Base-by-base conservation (phyloP, 2,329 filamentous ascomycete species). In the Nemania diffusa region DNA sequence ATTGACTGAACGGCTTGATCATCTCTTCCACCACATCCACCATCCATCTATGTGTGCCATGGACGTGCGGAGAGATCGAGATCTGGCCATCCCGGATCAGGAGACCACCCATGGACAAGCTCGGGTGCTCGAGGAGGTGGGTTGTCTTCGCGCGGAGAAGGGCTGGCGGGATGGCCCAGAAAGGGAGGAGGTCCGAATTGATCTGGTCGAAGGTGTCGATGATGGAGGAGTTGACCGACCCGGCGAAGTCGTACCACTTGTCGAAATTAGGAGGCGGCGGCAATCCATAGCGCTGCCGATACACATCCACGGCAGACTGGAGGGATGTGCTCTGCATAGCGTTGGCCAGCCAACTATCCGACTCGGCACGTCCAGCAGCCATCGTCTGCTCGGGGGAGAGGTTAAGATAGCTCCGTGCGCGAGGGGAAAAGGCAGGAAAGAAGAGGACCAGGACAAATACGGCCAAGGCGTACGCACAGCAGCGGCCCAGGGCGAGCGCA, bases 201-300 rank as follows among this genome's bases (percentile, higher is more conserved):
- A 92, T 91, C 9, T 86, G 88, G 74, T 92, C 90, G 71, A 90
- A 93, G 72, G 91, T 88, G 73, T 93, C 91, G 65, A 92, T 88
- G 68, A 92, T 78, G 64, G 88, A 83, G 0, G 91, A 88, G 2
- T 84, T 83, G 67, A 85, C 87, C 7, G 83, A 82, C 69, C 84
- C 85, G 4, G 90, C 90, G 73, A 91, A 91, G 58, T 88, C 83
- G 73, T 89, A 92, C 90, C 90, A 92, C 71, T 88, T 89, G 76
- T 92, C 89, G 71, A 92, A 92, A 72, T 91, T 84, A 2, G 91
- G 91, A 34, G 90, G 90, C n/a, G 90, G 90, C 34, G 87, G 82
- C 69, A 92, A 83, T 17, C 85, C 83, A 76, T 92, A 90, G 64
- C 90, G 85, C 53, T 84, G 83, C 60, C 84, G 84, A 76, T 92